A percentile compares a stretch with the other conserved stretches of the same genome.
Conservation (phyloP, 140 eudicot genomes). For the Stevia rebaudiana region DNA sequence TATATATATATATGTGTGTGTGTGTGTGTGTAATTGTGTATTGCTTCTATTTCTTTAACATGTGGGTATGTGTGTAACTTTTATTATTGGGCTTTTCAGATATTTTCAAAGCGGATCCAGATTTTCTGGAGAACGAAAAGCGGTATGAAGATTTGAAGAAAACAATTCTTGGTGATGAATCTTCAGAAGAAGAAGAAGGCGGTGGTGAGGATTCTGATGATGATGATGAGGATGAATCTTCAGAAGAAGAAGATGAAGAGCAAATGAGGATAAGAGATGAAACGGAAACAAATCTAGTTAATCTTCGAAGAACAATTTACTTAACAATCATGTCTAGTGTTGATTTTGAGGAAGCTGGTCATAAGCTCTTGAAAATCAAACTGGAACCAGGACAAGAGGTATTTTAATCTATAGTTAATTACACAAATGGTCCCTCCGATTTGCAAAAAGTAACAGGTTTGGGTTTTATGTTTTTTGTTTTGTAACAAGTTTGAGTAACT, state of each 20-base stretch:
- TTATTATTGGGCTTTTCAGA: constrained; percentile 35
- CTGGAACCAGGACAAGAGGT: constrained; percentile 97
- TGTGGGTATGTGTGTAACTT: constrained; percentile 2
- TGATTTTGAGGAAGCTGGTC: constrained; percentile 97
- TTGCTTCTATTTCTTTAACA: neutral
- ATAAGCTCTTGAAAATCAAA: constrained; percentile 67
- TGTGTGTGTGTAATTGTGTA: too few relatives aligned
- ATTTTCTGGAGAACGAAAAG: constrained; percentile 69
- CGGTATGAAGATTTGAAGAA: constrained; percentile 80
- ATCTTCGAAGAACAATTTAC: constrained; percentile 77
- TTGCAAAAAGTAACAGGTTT: too few relatives aligned
- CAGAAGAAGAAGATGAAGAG: constrained; percentile 72
- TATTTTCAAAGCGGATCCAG: constrained; percentile 74
- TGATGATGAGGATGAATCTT: constrained; percentile 52
- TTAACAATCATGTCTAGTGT: constrained; percentile 93
- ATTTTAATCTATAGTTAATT: too few relatives aligned
- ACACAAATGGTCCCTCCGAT: too few relatives aligned
- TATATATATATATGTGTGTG: too few relatives aligned
- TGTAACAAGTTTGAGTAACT: too few relatives aligned
- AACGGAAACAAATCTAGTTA: constrained; percentile 77
- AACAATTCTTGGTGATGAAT: constrained; percentile 84
- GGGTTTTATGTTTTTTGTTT: too few relatives aligned
- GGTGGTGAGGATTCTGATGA: constrained; percentile 57
- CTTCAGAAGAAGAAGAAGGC: constrained; percentile 46
- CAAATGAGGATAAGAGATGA: constrained; percentile 82